These are phyloP conservation scores for Diaporthe sp. DNA, from an alignment of 2,329 filamentous ascomycete species.

Conservation along the genomic window DNA sequence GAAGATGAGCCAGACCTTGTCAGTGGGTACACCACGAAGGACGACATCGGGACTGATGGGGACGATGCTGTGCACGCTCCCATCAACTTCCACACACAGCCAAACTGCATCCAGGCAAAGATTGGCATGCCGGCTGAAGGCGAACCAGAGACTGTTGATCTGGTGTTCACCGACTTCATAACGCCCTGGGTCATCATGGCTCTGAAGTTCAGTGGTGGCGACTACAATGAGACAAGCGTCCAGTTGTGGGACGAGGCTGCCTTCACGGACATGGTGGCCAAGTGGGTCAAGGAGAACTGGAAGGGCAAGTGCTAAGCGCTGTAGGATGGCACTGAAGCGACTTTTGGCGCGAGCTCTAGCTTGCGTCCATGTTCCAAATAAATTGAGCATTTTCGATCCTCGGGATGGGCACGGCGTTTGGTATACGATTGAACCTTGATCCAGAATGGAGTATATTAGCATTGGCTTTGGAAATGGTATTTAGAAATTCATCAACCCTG, in stretches of 20 bases:
- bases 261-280: slow-evolving; percentile 67
- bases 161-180: slow-evolving; percentile 94
- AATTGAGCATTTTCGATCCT: neutral
- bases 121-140: slow-evolving; percentile 69
- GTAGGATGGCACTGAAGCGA: neutral
- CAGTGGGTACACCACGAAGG: slow-evolving; percentile 86
- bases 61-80: slow-evolving; percentile 89
- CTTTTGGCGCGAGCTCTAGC: neutral
- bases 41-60: slow-evolving; percentile 86
- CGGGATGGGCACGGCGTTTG: slow-evolving; percentile 23
- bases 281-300: slow-evolving; percentile 74
- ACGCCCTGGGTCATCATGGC: slow-evolving; percentile 85
- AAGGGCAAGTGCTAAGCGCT: slow-evolving; percentile 56
- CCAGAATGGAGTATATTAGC: slow-evolving; percentile 10
- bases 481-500: slow-evolving; percentile 10
- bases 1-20: slow-evolving; percentile 61
- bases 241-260: slow-evolving; percentile 66
- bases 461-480: slow-evolving; percentile 19
- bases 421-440: neutral
- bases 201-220: slow-evolving; percentile 71
- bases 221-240: slow-evolving; percentile 63
- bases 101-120: slow-evolving; percentile 84
- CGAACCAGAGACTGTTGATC: slow-evolving; percentile 81
- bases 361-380: slow-evolving; percentile 22
- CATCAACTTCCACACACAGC: slow-evolving; percentile 81